Percentiles rank a stretch among this genome's conserved stretches.
These are phyloP conservation scores for Scalesia atractyloides DNA, from an alignment of 129 eudicot species.

Conservation along the genomic window DNA sequence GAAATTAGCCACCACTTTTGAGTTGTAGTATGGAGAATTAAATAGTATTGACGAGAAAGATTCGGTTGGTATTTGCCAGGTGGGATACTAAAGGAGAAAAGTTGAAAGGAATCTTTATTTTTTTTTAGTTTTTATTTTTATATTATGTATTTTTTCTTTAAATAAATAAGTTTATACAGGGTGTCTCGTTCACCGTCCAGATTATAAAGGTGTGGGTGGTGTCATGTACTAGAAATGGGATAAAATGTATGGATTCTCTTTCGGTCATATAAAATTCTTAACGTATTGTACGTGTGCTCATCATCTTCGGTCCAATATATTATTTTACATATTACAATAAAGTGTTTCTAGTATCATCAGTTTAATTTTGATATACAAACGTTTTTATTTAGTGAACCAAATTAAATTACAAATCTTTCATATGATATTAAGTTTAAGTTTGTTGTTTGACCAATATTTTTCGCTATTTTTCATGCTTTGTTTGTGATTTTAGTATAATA, in stretches of 20 bases:
- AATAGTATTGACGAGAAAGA: constrained; percentile 11
- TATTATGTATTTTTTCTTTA: background rate
- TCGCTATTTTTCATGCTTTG: no score
- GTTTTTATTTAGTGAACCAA: no score
- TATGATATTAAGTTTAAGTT: no score
- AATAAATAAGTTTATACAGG: constrained; percentile 5
- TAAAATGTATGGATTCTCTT: constrained; percentile 2
- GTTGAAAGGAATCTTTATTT: constrained; percentile 19
- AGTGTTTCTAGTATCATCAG: no score
- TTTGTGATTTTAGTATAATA: no score
- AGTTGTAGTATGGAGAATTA: constrained; percentile 11
- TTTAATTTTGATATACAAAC: no score
- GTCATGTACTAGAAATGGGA: constrained; percentile 3
- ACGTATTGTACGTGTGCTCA: background rate
- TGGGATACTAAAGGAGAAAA: constrained; percentile 31
- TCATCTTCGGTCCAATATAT: background rate
- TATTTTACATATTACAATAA: no score
- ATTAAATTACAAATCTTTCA: no score
- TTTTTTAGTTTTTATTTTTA: background rate
- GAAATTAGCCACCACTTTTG: constrained; percentile 25
- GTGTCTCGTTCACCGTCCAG: constrained; percentile 32
- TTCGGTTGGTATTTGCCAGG: constrained; percentile 40
- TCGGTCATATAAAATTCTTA: constrained; percentile 8
- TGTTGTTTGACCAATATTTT: no score
- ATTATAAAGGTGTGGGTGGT: constrained; percentile 20